phyloP scores from a whole-genome alignment of 2,329 filamentous ascomycete genomes.

The Davidsoniella eucalypti region DNA sequence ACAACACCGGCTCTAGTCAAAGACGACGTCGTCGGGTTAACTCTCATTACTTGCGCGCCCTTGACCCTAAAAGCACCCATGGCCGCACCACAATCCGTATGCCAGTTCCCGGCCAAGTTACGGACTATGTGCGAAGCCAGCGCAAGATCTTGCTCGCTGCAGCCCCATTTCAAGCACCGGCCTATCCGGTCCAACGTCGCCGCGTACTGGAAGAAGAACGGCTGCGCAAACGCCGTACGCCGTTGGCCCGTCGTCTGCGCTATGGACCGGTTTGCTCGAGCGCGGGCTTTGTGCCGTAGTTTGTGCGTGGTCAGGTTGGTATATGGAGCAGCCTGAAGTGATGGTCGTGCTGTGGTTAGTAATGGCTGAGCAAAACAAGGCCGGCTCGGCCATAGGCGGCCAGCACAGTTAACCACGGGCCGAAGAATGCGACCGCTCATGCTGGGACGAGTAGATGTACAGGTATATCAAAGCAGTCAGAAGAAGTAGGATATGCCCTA shows the following conservation, averaged over 20 bases:
- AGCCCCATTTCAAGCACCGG: slow-evolving; percentile 10
- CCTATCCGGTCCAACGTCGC: slow-evolving; percentile 6
- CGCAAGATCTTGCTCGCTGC: slow-evolving; percentile 7
- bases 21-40: slow-evolving; percentile 3
- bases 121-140: slow-evolving; percentile 27
- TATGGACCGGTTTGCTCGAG: background rate
- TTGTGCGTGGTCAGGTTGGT: background rate
- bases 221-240: slow-evolving; percentile 1
- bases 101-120: slow-evolving; percentile 8
- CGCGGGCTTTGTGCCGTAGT: background rate
- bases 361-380: too few relatives aligned
- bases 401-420: too few relatives aligned
- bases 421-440: too few relatives aligned
- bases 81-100: slow-evolving; percentile 1
- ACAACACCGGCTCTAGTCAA: slow-evolving; percentile 1
- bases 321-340: too few relatives aligned
- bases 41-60: background rate
- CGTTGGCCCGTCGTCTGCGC: background rate
- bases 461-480: too few relatives aligned
- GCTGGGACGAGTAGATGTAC: too few relatives aligned
- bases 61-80: slow-evolving; percentile 2
- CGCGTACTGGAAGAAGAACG: slow-evolving; percentile 9
- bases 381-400: too few relatives aligned
- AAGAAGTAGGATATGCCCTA: too few relatives aligned
- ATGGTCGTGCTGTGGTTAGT: too few relatives aligned